Conservation (phyloP, 768 basidiomycete genomes). For the Boletus rufocinnamomeus region DNA sequence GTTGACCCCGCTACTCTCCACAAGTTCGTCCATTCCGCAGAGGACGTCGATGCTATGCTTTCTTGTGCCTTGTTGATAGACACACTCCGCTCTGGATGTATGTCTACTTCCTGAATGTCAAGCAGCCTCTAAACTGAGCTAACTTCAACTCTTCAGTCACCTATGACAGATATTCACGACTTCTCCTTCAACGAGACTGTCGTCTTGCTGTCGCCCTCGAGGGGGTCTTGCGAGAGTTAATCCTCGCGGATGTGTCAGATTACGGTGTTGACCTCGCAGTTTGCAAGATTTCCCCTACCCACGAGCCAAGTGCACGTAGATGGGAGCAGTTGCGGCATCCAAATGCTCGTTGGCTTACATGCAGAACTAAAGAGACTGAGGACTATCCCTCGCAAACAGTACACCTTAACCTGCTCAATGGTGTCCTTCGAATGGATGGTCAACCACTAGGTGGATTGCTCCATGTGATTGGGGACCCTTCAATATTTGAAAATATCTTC, state of each 20-base stretch:
- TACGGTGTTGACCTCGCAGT: conserved; percentile 18
- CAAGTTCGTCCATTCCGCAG: too few relatives aligned
- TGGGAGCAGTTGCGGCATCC: conserved; percentile 10
- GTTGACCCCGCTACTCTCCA: background rate
- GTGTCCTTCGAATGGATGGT: conserved; percentile 19
- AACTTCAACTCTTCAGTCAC: background rate
- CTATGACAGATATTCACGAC: background rate
- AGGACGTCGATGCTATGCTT: background rate
- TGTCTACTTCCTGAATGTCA: background rate
- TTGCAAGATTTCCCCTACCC: background rate
- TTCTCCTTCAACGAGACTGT: conserved; percentile 22
- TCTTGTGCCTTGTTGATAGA: background rate
- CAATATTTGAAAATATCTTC: conserved; percentile 2
- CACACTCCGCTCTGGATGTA: background rate
- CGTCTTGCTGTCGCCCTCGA: conserved; percentile 26
- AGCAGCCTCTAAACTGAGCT: background rate
- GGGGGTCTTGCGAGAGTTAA: background rate
- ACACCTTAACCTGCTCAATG: conserved; percentile 14
- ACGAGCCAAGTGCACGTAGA: conserved; percentile 8
- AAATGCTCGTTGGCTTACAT: conserved; percentile 19
- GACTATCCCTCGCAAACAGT: background rate
- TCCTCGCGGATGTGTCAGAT: background rate
- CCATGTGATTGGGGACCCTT: background rate
- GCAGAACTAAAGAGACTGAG: background rate
- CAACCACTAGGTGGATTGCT: conserved; percentile 13